Evolutionary conservation across 257 asterid species (phyloP).

Genomic region (Ilex asprella): DNA sequence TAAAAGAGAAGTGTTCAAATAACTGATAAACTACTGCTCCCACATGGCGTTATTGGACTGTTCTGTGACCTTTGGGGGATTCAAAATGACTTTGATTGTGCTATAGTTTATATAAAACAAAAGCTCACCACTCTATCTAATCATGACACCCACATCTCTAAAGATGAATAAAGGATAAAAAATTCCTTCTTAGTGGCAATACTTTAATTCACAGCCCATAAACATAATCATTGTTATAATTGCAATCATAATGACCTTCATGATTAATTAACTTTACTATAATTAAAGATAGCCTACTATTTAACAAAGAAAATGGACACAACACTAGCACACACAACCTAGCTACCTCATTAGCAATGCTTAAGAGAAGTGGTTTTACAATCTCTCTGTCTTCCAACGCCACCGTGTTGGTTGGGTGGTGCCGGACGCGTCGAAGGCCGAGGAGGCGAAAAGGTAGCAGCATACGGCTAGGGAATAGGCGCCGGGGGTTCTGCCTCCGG

Average conservation of each 20-base stretch:
- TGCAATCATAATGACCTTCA: slow-evolving; percentile 27
- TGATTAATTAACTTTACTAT: slow-evolving; percentile 21
- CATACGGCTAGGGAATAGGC: slow-evolving; percentile 44
- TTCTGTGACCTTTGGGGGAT: no score
- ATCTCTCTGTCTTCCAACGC: slow-evolving; percentile 37
- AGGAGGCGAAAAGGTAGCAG: slow-evolving; percentile 40
- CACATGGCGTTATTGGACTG: no score
- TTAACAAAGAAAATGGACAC: not conserved
- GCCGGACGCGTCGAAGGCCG: slow-evolving; percentile 27
- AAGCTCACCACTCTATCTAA: slow-evolving; percentile 20
- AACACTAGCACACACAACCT: no score
- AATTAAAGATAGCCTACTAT: slow-evolving; percentile 6
- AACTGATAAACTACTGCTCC: no score
- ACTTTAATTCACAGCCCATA: slow-evolving; percentile 21
- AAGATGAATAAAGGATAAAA: slow-evolving; percentile 18
- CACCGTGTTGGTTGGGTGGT: slow-evolving; percentile 36
- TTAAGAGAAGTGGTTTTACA: slow-evolving; percentile 25
- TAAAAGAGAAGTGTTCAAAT: no score
- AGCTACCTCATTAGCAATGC: slow-evolving; percentile 17
- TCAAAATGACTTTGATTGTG: no score
- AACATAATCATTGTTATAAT: slow-evolving; percentile 29
- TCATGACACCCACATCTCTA: slow-evolving; percentile 48
- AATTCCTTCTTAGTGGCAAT: slow-evolving; percentile 17
- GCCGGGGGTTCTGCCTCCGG: slow-evolving; percentile 49
- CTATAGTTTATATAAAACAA: slow-evolving; percentile 2